Conservation (phyloP, 2,329 filamentous ascomycete species). For the Claviceps citrina region DNA sequence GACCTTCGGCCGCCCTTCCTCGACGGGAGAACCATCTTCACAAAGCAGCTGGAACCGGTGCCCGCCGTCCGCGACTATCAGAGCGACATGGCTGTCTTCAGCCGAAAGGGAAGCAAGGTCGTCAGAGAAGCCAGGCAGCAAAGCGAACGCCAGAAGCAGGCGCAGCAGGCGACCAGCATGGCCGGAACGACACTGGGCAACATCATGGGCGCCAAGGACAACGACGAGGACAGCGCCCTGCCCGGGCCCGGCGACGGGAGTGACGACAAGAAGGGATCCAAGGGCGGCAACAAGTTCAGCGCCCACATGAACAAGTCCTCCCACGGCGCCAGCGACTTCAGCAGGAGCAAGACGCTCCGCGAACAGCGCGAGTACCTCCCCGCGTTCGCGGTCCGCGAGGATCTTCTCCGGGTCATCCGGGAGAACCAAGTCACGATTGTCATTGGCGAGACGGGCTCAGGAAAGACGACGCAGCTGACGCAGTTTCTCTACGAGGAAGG, state of each 20-base stretch:
- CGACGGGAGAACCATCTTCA: conserved; percentile 89
- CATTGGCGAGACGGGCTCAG: conserved; percentile 91
- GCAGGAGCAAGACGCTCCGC: conserved; percentile 72
- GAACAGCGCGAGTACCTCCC: conserved; percentile 90
- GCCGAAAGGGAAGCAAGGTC: conserved; percentile 82
- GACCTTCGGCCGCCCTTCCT: conserved; percentile 88
- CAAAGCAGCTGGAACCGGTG: conserved; percentile 89
- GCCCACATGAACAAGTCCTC: conserved; percentile 74
- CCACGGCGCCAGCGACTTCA: conserved; percentile 79
- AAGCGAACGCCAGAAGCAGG: conserved; percentile 83
- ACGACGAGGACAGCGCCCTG: conserved; percentile 77
- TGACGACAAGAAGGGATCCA: conserved; percentile 34
- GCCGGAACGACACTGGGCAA: conserved; percentile 87
- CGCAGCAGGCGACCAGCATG: conserved; percentile 85
- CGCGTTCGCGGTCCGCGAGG: conserved; percentile 90
- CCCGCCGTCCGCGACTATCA: conserved; percentile 85
- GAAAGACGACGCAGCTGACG: conserved; percentile 93
- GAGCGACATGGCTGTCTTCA: conserved; percentile 98
- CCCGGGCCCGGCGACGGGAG: conserved; percentile 55
- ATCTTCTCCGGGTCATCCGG: conserved; percentile 76
- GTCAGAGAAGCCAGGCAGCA: conserved; percentile 85
- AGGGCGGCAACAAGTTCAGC: conserved; percentile 59
- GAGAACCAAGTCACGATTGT: conserved; percentile 97
- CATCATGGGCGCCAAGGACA: conserved; percentile 88
- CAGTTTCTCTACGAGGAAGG: conserved; percentile 95